A percentile compares a stretch with the other conserved stretches of the same genome.
phyloP scores from a whole-genome alignment of 2,329 filamentous ascomycete genomes.

The Leptosphaerulina australis region DNA sequence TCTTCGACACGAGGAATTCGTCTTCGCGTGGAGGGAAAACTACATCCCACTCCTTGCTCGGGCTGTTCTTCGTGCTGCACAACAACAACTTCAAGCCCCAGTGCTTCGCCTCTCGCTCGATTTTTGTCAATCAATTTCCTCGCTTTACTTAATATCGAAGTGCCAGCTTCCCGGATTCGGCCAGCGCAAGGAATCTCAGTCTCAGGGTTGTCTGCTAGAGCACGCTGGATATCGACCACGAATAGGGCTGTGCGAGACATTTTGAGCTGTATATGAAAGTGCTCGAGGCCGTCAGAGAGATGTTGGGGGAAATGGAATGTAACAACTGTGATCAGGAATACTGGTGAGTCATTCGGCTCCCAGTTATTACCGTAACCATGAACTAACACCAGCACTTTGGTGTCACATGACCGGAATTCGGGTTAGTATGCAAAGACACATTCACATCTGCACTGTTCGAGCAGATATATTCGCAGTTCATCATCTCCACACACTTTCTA shows the following conservation, averaged over 20 bases:
- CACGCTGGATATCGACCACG: constrained; percentile 17
- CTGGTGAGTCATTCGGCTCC: no score
- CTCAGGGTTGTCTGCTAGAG: background rate
- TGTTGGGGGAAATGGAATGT: background rate
- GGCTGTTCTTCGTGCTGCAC: constrained; percentile 21
- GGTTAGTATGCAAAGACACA: no score
- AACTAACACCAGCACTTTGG: no score
- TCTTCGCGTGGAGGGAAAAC: constrained; percentile 12
- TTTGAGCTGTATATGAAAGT: no score
- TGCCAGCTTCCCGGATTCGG: constrained; percentile 5
- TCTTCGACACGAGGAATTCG: constrained; percentile 9
- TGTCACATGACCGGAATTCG: no score
- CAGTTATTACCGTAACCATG: no score
- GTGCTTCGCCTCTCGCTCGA: background rate
- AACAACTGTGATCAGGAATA: no score
- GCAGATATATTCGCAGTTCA: no score
- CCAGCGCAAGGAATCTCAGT: constrained; percentile 7
- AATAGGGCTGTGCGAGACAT: constrained; percentile 21
- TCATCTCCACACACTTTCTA: no score
- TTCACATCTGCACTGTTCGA: no score
- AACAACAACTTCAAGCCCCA: constrained; percentile 10
- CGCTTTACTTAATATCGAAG: background rate
- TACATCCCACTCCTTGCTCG: constrained; percentile 13
- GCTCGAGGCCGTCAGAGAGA: background rate
- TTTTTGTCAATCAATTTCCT: constrained; percentile 6